phyloP scores from a whole-genome alignment of 2,329 filamentous ascomycete species.

The Cercospora zeina region DNA sequence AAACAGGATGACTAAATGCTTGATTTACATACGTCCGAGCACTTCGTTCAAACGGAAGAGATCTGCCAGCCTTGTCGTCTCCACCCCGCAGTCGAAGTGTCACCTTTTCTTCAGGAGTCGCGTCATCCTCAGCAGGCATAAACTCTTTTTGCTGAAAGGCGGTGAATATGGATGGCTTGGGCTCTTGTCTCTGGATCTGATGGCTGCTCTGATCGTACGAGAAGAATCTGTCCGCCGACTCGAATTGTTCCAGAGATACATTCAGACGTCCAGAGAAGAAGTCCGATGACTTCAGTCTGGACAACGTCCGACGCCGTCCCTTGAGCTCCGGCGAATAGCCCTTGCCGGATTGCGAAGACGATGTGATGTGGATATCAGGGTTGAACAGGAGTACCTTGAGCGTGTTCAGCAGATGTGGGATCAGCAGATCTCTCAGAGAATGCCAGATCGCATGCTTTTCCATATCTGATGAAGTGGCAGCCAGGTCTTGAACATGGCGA shows the following conservation, averaged over 20 bases:
- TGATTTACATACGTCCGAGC: conserved; percentile 3
- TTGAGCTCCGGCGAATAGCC: conserved; percentile 5
- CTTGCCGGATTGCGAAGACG: background rate
- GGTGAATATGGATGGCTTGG: conserved; percentile 6
- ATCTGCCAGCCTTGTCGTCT: background rate
- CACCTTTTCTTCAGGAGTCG: background rate
- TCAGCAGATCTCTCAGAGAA: background rate
- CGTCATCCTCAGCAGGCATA: background rate
- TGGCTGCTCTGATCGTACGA: conserved; percentile 5
- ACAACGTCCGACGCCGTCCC: background rate
- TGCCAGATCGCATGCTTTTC: conserved; percentile 11
- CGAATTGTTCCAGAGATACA: background rate
- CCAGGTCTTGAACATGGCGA: conserved; percentile 2
- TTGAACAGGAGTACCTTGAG: conserved; percentile 10
- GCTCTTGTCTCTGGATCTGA: background rate
- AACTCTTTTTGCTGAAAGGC: conserved; percentile 12
- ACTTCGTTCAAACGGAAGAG: conserved; percentile 10
- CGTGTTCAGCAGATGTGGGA: background rate
- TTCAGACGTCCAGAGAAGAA: conserved; percentile 5
- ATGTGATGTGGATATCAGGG: conserved; percentile 8
- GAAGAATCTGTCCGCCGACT: background rate
- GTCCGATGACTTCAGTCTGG: conserved; percentile 2
- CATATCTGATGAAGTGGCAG: background rate
- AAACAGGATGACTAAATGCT: background rate
- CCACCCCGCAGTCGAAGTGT: conserved; percentile 17